Conservation (phyloP, 2,329 filamentous ascomycete species). For the Xylariaceae sp. region DNA sequence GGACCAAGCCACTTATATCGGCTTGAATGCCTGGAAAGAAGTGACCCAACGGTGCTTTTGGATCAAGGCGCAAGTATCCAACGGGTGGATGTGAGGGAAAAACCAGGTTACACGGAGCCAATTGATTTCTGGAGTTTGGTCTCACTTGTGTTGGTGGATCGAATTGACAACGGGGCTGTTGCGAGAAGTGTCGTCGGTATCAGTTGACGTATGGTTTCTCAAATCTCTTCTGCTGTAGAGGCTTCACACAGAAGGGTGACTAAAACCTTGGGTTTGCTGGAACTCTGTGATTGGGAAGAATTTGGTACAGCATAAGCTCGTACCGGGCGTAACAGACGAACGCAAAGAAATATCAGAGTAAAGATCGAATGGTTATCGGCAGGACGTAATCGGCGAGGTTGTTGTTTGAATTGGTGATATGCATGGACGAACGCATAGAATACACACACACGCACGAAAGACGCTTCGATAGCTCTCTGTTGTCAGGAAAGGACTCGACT, state of each 20-base stretch:
- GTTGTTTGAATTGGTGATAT: not conserved
- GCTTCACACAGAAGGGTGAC: too few relatives aligned
- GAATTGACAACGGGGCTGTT: too few relatives aligned
- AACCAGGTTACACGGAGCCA: too few relatives aligned
- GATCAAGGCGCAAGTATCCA: too few relatives aligned
- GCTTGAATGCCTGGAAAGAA: slow-evolving; percentile 4
- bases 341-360: not conserved
- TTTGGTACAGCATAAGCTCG: not conserved
- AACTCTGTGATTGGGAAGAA: not conserved
- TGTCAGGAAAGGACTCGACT: slow-evolving; percentile 1
- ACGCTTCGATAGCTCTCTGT: not conserved
- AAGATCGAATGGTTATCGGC: not conserved
- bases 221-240: too few relatives aligned
- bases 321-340: not conserved
- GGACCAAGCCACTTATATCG: slow-evolving; percentile 12
- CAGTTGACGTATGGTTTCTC: too few relatives aligned
- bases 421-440: slow-evolving; percentile 3
- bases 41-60: not conserved
- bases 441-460: not conserved
- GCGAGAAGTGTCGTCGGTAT: too few relatives aligned
- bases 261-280: not conserved
- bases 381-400: slow-evolving; percentile 3
- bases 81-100: too few relatives aligned
- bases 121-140: too few relatives aligned
- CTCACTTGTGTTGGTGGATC: too few relatives aligned